phyloP scores from a whole-genome alignment of 441 rosid species.

The Populus hybrid region DNA sequence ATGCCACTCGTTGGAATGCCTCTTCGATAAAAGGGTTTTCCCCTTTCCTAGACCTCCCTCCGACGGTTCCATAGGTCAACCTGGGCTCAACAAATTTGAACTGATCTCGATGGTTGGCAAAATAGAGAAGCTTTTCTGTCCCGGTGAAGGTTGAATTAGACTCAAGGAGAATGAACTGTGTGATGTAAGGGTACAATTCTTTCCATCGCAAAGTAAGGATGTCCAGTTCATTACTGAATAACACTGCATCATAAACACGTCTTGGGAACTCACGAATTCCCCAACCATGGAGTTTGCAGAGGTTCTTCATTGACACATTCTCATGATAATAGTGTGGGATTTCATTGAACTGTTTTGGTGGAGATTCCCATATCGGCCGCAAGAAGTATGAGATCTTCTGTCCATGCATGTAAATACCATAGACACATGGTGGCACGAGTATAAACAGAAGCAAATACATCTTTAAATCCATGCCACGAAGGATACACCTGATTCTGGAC shows the following conservation, averaged over 20 bases:
- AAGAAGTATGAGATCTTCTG: constrained; percentile 88
- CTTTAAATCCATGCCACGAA: constrained; percentile 68
- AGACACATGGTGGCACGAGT: constrained; percentile 64
- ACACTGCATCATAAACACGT: constrained; percentile 80
- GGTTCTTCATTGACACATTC: constrained; percentile 66
- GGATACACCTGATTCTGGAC: constrained; percentile 74
- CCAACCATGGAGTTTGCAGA: constrained; percentile 95
- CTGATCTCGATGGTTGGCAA: constrained; percentile 56
- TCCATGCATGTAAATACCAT: constrained; percentile 74
- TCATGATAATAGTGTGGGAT: constrained; percentile 84
- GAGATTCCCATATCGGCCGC: constrained; percentile 87
- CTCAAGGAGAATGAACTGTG: constrained; percentile 84
- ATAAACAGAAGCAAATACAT: constrained; percentile 55
- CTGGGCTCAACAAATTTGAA: constrained; percentile 75
- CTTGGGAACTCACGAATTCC: constrained; percentile 72
- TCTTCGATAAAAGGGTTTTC: constrained; percentile 90
- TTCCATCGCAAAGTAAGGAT: constrained; percentile 79
- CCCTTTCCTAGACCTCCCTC: constrained; percentile 79
- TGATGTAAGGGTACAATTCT: constrained; percentile 75
- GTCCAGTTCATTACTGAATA: constrained; percentile 85
- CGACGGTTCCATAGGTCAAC: constrained; percentile 74
- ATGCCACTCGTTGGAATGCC: constrained; percentile 79
- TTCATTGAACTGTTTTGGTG: constrained; percentile 77
- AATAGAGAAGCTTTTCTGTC: constrained; percentile 57
- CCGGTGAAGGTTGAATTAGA: constrained; percentile 91